These are phyloP conservation scores for Paramecium pentaurelia DNA, from an alignment of 73 alveolate species.

Conservation along the genomic window DNA sequence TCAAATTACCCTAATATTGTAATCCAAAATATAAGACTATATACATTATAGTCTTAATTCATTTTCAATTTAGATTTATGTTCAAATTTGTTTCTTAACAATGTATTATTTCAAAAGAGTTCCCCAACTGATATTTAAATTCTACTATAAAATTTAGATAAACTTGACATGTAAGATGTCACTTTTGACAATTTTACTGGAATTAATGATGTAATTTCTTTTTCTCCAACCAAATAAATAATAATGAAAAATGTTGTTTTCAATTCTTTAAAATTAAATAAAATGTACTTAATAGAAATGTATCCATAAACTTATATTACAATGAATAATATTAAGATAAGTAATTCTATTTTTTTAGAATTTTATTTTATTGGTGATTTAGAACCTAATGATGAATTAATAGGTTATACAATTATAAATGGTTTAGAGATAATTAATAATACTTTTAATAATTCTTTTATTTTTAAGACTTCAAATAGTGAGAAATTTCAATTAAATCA, in stretches of 20 bases:
- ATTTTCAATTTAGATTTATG: neutral
- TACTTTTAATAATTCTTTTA: neutral
- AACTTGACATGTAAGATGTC: neutral
- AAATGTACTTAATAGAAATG: neutral
- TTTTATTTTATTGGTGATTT: neutral
- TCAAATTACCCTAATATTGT: neutral
- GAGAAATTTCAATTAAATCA: neutral
- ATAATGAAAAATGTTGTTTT: neutral
- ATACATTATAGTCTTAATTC: neutral
- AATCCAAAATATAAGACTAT: neutral
- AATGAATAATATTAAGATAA: neutral
- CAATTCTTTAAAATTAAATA: neutral
- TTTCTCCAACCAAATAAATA: neutral
- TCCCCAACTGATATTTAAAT: neutral
- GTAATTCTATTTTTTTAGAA: neutral
- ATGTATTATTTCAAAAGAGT: neutral
- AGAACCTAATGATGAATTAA: neutral
- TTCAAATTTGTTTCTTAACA: neutral
- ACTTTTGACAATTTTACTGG: neutral
- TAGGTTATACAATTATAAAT: neutral
- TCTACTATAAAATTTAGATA: neutral
- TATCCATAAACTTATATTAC: neutral
- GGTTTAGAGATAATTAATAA: neutral
- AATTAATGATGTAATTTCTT: neutral
- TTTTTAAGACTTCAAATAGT: neutral